A percentile compares a stretch with the other conserved stretches of the same genome.
Evolutionary conservation across 192 early-diverging fungal species (phyloP).

Genomic region (Chytriomyces sp.): DNA sequence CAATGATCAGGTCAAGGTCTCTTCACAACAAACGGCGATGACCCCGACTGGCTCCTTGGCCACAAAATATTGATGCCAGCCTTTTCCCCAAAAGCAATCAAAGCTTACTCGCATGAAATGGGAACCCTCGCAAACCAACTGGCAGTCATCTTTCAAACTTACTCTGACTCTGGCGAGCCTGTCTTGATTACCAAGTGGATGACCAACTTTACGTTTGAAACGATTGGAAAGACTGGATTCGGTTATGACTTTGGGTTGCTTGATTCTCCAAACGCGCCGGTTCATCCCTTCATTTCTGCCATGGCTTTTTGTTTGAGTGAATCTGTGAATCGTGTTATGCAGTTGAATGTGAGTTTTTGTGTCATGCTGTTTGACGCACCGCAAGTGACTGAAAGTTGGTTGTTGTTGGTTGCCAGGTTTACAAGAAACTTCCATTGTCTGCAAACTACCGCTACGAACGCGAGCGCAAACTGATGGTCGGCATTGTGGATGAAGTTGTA

Average conservation of each 20-base stretch:
- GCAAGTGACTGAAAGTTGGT: background rate
- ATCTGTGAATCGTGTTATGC: constrained; percentile 29
- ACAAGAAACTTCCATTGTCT: constrained; percentile 51
- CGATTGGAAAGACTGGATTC: constrained; percentile 63
- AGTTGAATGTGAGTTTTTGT: background rate
- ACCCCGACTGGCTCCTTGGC: constrained; percentile 60
- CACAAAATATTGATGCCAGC: constrained; percentile 67
- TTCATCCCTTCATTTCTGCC: constrained; percentile 48
- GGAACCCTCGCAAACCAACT: constrained; percentile 41
- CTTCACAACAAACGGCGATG: constrained; percentile 56
- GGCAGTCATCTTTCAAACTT: constrained; percentile 41
- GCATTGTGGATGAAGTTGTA: constrained; percentile 58
- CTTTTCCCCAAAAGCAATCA: constrained; percentile 53
- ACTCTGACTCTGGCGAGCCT: constrained; percentile 33
- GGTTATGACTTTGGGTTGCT: constrained; percentile 59
- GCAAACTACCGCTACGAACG: constrained; percentile 48
- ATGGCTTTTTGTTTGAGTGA: constrained; percentile 50
- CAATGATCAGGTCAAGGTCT: constrained; percentile 40
- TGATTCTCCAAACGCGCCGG: constrained; percentile 26
- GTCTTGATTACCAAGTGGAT: constrained; percentile 55
- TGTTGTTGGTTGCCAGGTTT: constrained; percentile 36
- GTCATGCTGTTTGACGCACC: background rate
- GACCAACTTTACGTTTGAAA: constrained; percentile 63
- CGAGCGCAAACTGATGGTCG: constrained; percentile 49
- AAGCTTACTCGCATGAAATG: constrained; percentile 52